Conservation (phyloP, 352 stramenopile genomes). For the Phytophthora cryptogea region DNA sequence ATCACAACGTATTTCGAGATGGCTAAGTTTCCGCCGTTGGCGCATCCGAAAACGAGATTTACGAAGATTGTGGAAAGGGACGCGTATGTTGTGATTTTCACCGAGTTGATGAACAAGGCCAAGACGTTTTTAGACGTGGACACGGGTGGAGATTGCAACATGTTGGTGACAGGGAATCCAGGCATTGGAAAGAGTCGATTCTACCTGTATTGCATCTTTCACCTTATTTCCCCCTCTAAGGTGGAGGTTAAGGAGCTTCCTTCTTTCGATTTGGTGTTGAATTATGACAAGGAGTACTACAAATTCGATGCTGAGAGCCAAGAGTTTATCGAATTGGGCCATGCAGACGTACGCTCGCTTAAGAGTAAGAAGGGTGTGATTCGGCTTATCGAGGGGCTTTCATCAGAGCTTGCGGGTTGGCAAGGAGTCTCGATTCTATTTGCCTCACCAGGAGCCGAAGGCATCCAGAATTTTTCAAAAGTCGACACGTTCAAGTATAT, state of each 20-base stretch:
- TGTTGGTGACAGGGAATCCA: slow-evolving; percentile 30
- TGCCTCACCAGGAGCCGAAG: slow-evolving; percentile 4
- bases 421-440: slow-evolving; percentile 31
- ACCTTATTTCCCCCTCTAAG: background rate
- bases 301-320: slow-evolving; percentile 1
- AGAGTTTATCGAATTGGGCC: slow-evolving; percentile 9
- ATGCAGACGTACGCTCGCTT: slow-evolving; percentile 1
- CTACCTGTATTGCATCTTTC: slow-evolving; percentile 35
- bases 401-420: slow-evolving; percentile 18
- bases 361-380: slow-evolving; percentile 1
- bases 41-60: slow-evolving; percentile 1
- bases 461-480: slow-evolving; percentile 6
- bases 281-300: slow-evolving; percentile 15
- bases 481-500: slow-evolving; percentile 3
- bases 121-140: background rate
- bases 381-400: slow-evolving; percentile 28
- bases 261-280: slow-evolving; percentile 25
- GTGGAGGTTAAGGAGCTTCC: slow-evolving; percentile 3
- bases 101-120: slow-evolving; percentile 5
- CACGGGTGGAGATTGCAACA: background rate
- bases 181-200: slow-evolving; percentile 27
- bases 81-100: slow-evolving; percentile 15
- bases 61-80: slow-evolving; percentile 13
- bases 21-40: slow-evolving; percentile 9
- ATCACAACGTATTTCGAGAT: slow-evolving; percentile 18